Evolutionary conservation across 768 basidiomycete species (phyloP).

Genomic region (Boletus subcaerulescens): DNA sequence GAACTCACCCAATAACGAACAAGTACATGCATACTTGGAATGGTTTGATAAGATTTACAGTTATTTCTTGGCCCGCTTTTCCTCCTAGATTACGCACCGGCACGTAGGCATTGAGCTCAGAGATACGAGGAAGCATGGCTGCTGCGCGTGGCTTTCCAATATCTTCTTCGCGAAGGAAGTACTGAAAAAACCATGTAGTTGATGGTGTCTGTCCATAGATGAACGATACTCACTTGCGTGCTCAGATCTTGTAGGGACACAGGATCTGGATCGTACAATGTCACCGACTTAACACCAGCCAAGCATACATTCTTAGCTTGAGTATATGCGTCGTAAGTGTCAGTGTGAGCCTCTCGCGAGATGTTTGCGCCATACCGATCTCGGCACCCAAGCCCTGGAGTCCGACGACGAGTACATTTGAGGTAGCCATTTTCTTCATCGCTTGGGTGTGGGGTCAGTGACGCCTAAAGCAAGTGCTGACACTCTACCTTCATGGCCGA

Average conservation of each 20-base stretch:
- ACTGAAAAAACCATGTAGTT: conserved; percentile 47
- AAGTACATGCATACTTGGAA: conserved; percentile 68
- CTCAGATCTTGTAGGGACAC: conserved; percentile 88
- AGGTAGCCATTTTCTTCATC: conserved; percentile 98
- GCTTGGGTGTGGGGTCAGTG: conserved; percentile 49
- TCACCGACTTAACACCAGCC: conserved; percentile 97
- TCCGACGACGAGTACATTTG: conserved; percentile 92
- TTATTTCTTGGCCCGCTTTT: conserved; percentile 69
- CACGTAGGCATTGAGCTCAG: conserved; percentile 95
- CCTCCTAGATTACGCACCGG: conserved; percentile 89
- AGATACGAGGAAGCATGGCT: conserved; percentile 82
- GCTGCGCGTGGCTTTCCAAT: conserved; percentile 85
- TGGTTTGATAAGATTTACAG: conserved; percentile 74
- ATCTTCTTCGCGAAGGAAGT: conserved; percentile 88
- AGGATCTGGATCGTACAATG: conserved; percentile 89
- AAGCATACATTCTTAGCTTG: conserved; percentile 89
- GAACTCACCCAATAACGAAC: background rate
- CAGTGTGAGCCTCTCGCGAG: conserved; percentile 6
- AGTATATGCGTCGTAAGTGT: conserved; percentile 11
- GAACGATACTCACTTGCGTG: conserved; percentile 63
- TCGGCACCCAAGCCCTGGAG: conserved; percentile 92
- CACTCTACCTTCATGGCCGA: conserved; percentile 86
- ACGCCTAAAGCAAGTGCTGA: background rate
- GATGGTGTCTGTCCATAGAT: background rate
- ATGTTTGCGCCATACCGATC: conserved; percentile 59